phyloP scores from a whole-genome alignment of 495 filamentous ascomycete species.

The Paragyromitra xinjiangensis region DNA sequence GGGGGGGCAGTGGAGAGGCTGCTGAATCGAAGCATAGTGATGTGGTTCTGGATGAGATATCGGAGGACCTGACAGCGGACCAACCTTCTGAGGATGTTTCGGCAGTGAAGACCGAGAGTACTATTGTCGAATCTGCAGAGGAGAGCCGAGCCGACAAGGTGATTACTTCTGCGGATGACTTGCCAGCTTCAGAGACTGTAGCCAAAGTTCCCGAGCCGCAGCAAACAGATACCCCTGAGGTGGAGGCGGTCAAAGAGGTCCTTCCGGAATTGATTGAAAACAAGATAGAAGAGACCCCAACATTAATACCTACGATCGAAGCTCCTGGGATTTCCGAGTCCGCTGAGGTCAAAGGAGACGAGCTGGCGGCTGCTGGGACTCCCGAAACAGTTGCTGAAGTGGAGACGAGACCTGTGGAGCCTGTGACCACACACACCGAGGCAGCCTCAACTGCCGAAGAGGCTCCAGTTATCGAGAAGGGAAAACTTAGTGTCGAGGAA shows the following conservation, averaged over 20 bases:
- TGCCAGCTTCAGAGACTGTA: constrained; percentile 2
- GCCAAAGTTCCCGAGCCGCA: constrained; percentile 1
- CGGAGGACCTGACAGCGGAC: neutral
- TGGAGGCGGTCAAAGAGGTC: neutral
- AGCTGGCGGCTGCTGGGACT: neutral
- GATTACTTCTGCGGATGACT: neutral
- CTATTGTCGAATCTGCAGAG: neutral
- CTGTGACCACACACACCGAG: constrained; percentile 5
- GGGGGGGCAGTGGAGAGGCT: neutral
- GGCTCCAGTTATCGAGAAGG: neutral
- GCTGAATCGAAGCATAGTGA: neutral
- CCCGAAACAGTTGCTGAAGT: neutral
- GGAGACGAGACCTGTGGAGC: neutral
- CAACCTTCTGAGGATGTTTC: constrained; percentile 2
- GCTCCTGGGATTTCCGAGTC: neutral
- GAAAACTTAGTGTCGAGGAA: constrained; percentile 28
- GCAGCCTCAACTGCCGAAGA: constrained; percentile 25
- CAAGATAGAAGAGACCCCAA: neutral
- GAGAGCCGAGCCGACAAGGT: neutral
- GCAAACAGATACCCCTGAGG: constrained; percentile 3
- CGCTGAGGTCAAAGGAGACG: constrained; percentile 5
- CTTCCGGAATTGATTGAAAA: neutral
- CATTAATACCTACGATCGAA: neutral
- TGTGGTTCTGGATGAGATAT: neutral
- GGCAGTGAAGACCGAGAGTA: neutral